These are phyloP conservation scores for Suhomyces panamericanus DNA, from an alignment of 1,139 yeast genomes.

Conservation along the genomic window DNA sequence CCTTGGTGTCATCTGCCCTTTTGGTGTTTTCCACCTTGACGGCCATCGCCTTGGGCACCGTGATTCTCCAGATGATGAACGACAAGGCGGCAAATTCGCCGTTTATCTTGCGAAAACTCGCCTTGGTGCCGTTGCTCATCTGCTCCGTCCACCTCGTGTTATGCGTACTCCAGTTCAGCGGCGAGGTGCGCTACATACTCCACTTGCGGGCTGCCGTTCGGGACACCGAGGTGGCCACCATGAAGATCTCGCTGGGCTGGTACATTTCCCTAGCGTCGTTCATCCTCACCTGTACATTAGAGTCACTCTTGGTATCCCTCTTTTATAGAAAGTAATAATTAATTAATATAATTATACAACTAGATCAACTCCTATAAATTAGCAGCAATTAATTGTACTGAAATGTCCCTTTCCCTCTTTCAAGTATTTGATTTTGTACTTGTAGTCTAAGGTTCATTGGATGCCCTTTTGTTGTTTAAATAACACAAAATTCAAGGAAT, in stretches of 20 bases:
- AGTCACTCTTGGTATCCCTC: neutral
- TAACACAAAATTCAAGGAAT: no score
- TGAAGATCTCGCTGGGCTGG: conserved; percentile 5
- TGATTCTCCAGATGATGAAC: neutral
- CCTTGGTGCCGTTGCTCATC: conserved; percentile 5
- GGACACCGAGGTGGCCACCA: conserved; percentile 1
- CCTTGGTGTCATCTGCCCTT: conserved; percentile 2
- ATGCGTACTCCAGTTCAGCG: conserved; percentile 2
- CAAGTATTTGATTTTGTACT: no score
- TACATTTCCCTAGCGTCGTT: conserved; percentile 4
- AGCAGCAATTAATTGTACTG: no score
- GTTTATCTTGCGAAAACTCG: conserved; percentile 1
- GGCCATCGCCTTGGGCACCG: conserved; percentile 8
- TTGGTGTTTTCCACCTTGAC: conserved; percentile 5
- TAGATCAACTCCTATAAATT: no score
- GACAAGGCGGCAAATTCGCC: conserved; percentile 1
- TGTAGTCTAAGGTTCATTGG: no score
- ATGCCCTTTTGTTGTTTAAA: no score
- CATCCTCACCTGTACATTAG: conserved; percentile 1
- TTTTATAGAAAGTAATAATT: conserved; percentile 6
- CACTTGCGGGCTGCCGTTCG: neutral
- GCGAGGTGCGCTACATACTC: conserved; percentile 6
- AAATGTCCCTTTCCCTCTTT: no score
- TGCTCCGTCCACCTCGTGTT: conserved; percentile 3
- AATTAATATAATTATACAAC: no score